phyloP scores from a whole-genome alignment of 164 flowering plant species.

The Umbilicus rupestris region DNA sequence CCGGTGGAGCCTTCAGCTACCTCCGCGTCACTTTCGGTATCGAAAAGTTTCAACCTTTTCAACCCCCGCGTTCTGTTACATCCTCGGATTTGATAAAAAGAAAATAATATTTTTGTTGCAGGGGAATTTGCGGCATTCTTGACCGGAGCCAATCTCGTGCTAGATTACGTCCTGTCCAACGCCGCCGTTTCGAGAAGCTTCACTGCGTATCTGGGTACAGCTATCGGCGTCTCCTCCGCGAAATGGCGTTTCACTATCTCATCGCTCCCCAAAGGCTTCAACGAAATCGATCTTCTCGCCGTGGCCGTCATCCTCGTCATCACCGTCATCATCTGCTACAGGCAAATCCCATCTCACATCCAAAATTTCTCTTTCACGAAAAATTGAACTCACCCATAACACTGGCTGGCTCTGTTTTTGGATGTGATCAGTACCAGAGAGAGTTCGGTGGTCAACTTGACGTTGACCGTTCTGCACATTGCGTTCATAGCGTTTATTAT shows the following conservation, averaged over 20 bases:
- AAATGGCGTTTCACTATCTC: conserved; percentile 44
- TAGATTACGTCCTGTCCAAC: conserved; percentile 73
- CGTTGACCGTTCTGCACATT: conserved; percentile 55
- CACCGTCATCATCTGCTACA: conserved; percentile 53
- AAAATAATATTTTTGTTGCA: conserved; percentile 7
- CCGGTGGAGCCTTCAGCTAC: conserved; percentile 94
- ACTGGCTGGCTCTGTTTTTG: neutral
- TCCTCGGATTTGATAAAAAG: neutral
- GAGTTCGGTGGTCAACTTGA: conserved; percentile 78
- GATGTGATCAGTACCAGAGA: conserved; percentile 52
- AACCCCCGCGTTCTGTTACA: neutral
- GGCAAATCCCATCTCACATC: conserved; percentile 20
- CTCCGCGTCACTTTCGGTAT: conserved; percentile 79
- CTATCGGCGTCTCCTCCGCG: conserved; percentile 32
- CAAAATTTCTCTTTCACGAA: too few relatives aligned
- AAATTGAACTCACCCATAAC: neutral
- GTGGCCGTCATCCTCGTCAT: conserved; percentile 39
- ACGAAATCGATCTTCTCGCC: conserved; percentile 53
- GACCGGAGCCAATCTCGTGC: conserved; percentile 59
- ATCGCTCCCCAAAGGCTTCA: conserved; percentile 42
- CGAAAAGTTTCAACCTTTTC: neutral
- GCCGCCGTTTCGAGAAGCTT: conserved; percentile 71
- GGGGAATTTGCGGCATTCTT: conserved; percentile 70
- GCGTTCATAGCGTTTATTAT: conserved; percentile 66
- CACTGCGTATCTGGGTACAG: conserved; percentile 47